Base-by-base conservation (phyloP, 1,284 basidiomycete species). In the Chalciporus piperatoides region DNA sequence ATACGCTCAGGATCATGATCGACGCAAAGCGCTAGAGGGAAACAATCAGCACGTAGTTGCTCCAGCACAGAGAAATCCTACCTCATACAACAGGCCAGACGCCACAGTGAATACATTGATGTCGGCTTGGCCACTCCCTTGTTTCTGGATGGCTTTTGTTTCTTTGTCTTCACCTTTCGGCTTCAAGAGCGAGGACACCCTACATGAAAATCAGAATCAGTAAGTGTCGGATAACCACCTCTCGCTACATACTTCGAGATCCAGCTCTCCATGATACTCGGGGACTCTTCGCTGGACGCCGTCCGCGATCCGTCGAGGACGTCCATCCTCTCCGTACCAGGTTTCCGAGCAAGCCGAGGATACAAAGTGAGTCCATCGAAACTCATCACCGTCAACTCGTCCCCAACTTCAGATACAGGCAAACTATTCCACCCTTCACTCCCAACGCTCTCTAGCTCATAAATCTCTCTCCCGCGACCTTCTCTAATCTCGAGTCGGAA, bases 81-180 rank as follows among this genome's bases (percentile, higher is more conserved):
- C 92, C 81, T 99, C 96, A 62, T 99, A 99, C 4, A 99, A 75
- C 45, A 97, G 75, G 0, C 97, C 96, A 4, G 93, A 97, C 11
- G 97, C 97, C 21, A 99, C 94, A 0, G 96, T 99, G 71, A 99
- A 99, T 59, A 99, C 96, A 65, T 99, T 99, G 72, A 99, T 97
- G 37, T 95, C 90, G 6, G 93, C 93, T 56, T 86, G 84, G 59
- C 57, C 30, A 56, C 54, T 23, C 41, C 50, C 40, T 41, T 51
- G 52, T 47, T 47, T 56, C 65, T 61, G 56, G 35, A 58, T 6
- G 37, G 38, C 52, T n/a, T 45, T 42, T 0, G 45, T 32, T 19
- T 41, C 32, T 19, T 33, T 35, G 7, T 44, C 54, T 14, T 55
- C 52, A 12, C 36, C 37, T 43, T 71, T 68, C 2, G 65, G 59